Evolutionary conservation across 345 rosid genomes (phyloP).

Genomic region (Erucastrum elatum): DNA sequence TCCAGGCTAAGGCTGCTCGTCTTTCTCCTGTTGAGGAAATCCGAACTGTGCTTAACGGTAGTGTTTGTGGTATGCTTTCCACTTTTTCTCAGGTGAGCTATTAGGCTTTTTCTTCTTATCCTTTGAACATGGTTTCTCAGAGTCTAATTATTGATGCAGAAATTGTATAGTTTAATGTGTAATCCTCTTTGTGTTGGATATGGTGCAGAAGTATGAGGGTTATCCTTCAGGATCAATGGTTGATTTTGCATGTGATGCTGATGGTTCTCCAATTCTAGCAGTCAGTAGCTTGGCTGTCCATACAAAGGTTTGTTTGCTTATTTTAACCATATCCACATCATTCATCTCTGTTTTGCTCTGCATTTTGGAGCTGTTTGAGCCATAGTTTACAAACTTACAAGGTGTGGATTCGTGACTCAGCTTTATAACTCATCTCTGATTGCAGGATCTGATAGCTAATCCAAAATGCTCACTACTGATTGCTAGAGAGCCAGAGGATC

Average conservation of each 20-base stretch:
- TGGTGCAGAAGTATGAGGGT: conserved; percentile 68
- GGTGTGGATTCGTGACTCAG: conserved; percentile 1
- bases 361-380: not conserved
- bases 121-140: too few relatives aligned
- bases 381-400: not conserved
- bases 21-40: conserved; percentile 84
- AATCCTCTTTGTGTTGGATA: not conserved
- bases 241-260: conserved; percentile 84
- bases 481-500: conserved; percentile 82
- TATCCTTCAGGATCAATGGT: conserved; percentile 94
- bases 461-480: conserved; percentile 88
- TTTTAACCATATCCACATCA: not conserved
- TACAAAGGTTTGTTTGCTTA: conserved; percentile 57
- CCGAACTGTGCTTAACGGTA: conserved; percentile 61
- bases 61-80: conserved; percentile 69
- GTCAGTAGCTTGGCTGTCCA: conserved; percentile 85
- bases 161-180: too few relatives aligned
- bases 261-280: conserved; percentile 83
- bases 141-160: not conserved
- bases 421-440: not conserved
- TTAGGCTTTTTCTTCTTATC: too few relatives aligned
- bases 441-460: conserved; percentile 79
- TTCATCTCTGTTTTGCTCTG: conserved; percentile 1
- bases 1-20: conserved; percentile 80
- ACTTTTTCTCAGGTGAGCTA: conserved; percentile 77